phyloP scores from a whole-genome alignment of 768 basidiomycete genomes.

The Floccularia luteovirens region DNA sequence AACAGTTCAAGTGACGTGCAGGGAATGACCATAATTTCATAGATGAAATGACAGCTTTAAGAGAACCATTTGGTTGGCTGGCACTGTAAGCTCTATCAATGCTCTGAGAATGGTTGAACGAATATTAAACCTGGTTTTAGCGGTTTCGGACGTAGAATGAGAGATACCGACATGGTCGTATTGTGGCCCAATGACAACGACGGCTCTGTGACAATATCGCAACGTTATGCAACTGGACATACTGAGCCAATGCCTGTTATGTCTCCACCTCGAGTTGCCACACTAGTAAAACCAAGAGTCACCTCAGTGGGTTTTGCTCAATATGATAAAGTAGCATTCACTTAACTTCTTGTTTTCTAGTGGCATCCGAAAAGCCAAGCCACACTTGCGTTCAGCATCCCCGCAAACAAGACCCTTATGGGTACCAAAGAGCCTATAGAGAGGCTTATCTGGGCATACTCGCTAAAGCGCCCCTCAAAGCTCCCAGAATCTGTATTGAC shows the following conservation, averaged over 20 bases:
- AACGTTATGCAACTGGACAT: conserved; percentile 41
- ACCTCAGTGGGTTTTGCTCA: conserved; percentile 18
- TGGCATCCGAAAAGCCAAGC: conserved; percentile 24
- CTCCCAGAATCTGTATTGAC: conserved; percentile 12
- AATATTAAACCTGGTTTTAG: conserved; percentile 16
- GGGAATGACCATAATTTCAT: conserved; percentile 2
- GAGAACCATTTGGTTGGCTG: conserved; percentile 42
- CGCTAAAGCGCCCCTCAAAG: conserved; percentile 18
- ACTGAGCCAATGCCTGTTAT: conserved; percentile 35
- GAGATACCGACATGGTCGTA: conserved; percentile 50
- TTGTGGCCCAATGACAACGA: conserved; percentile 41
- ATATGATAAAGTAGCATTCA: neutral
- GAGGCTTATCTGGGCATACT: conserved; percentile 34
- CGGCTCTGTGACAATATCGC: conserved; percentile 49
- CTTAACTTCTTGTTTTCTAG: conserved; percentile 6
- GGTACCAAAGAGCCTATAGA: conserved; percentile 16
- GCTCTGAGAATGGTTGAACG: neutral
- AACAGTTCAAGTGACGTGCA: neutral
- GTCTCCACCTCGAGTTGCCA: conserved; percentile 39
- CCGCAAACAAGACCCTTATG: conserved; percentile 25
- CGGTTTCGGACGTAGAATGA: conserved; percentile 45
- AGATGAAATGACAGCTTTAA: conserved; percentile 38
- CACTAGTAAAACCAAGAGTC: conserved; percentile 22
- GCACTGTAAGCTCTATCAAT: conserved; percentile 31
- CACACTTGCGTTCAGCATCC: conserved; percentile 33